A percentile compares a stretch with the other conserved stretches of the same genome.
Evolutionary conservation across 306 rosid species (phyloP).

Genomic region (Lathyrus oleraceus): DNA sequence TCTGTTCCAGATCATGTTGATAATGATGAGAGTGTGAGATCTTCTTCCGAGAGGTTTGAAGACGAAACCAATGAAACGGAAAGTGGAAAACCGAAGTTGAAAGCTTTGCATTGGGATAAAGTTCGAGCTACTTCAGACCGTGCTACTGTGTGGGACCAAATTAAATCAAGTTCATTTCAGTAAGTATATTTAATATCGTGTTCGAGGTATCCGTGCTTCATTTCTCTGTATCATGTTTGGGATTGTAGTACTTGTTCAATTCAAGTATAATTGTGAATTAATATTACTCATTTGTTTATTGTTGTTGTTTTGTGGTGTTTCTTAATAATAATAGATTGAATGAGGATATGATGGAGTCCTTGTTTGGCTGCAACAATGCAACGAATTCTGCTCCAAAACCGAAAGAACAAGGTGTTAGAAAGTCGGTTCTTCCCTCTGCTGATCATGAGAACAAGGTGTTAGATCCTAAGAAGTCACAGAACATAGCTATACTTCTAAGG

Average conservation of each 20-base stretch:
- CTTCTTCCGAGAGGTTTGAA: constrained; percentile 60
- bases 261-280: background rate
- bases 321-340: constrained; percentile 57
- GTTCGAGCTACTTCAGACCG: constrained; percentile 94
- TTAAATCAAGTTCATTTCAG: constrained; percentile 97
- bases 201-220: too few species aligned
- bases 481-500: constrained; percentile 88
- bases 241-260: background rate
- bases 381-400: constrained; percentile 56
- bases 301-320: background rate
- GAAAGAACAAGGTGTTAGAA: constrained; percentile 56
- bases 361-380: constrained; percentile 79
- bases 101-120: constrained; percentile 97
- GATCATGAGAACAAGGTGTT: constrained; percentile 79
- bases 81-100: constrained; percentile 76
- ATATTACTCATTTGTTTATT: constrained; percentile 23
- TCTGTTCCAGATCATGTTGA: constrained; percentile 22
- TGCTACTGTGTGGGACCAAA: constrained; percentile 98
- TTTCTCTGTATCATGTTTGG: background rate
- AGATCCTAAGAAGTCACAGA: constrained; percentile 96
- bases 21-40: constrained; percentile 30
- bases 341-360: constrained; percentile 98
- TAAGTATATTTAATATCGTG: constrained; percentile 40
- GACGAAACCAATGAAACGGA: constrained; percentile 62
- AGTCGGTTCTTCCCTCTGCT: constrained; percentile 69